Evolutionary conservation across 148 eudicot genomes (phyloP).

Genomic region (Dysphania ambrosioides): DNA sequence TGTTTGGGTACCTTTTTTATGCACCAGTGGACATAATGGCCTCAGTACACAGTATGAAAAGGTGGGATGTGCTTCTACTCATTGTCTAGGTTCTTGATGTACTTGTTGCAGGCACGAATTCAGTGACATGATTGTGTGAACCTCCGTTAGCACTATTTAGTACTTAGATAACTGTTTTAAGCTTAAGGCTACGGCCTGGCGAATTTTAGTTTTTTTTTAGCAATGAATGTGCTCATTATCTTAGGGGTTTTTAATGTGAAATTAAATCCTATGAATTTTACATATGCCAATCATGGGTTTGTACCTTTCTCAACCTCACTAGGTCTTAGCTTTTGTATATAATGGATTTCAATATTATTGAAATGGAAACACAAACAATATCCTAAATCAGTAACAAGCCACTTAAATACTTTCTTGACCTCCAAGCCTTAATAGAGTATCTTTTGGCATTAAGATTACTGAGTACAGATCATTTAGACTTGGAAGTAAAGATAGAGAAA

Average conservation of each 20-base stretch:
- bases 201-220: no score
- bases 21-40: background rate
- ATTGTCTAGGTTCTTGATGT: background rate
- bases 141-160: background rate
- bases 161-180: no score
- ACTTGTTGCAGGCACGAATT: background rate
- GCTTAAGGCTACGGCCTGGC: background rate
- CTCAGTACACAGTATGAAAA: background rate
- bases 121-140: background rate
- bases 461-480: background rate
- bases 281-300: background rate
- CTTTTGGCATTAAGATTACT: background rate
- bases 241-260: background rate
- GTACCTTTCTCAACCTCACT: background rate
- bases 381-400: background rate
- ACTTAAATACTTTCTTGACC: background rate
- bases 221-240: no score
- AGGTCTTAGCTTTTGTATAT: background rate
- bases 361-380: background rate
- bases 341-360: background rate
- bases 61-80: background rate
- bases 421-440: background rate
- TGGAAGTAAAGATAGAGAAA: background rate
- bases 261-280: background rate
- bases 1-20: background rate